phyloP scores from a whole-genome alignment of 139 green algal genomes.

The Chlamydomonas eustigma region DNA sequence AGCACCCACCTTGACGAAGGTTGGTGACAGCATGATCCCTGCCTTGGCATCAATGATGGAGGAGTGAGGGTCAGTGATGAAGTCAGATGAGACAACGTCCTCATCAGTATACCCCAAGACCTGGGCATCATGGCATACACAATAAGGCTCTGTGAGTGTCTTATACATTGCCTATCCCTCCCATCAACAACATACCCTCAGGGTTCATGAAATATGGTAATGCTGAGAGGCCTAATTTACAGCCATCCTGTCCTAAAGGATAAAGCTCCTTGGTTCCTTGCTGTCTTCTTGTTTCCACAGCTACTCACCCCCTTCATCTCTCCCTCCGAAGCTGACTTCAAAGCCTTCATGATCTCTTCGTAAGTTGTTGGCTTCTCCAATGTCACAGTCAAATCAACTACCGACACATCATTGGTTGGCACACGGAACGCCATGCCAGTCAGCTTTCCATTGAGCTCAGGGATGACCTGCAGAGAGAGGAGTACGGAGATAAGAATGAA shows the following conservation, averaged over 20 bases:
- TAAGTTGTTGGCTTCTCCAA: conserved; percentile 88
- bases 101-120: conserved; percentile 82
- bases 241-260: too few relatives aligned
- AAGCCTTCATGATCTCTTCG: conserved; percentile 83
- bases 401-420: conserved; percentile 90
- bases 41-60: conserved; percentile 88
- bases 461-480: conserved; percentile 71
- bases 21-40: conserved; percentile 82
- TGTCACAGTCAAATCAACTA: conserved; percentile 91
- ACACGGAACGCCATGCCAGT: conserved; percentile 99
- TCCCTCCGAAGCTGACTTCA: conserved; percentile 74
- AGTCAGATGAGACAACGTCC: conserved; percentile 88
- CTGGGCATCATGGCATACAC: conserved; percentile 1
- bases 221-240: too few relatives aligned
- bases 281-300: too few relatives aligned
- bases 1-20: conserved; percentile 90
- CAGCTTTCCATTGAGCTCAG: conserved; percentile 95
- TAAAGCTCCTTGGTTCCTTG: too few relatives aligned
- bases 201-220: too few relatives aligned
- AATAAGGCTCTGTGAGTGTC: too few relatives aligned
- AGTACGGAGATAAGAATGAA: too few relatives aligned
- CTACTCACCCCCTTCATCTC: conserved; percentile 76
- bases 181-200: too few relatives aligned
- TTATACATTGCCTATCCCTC: too few relatives aligned
- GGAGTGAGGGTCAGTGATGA: conserved; percentile 72